Percentiles rank a stretch among this genome's conserved stretches.
phyloP scores from a whole-genome alignment of 371 early-diverging fungal species.

The Catenaria anguillulae region DNA sequence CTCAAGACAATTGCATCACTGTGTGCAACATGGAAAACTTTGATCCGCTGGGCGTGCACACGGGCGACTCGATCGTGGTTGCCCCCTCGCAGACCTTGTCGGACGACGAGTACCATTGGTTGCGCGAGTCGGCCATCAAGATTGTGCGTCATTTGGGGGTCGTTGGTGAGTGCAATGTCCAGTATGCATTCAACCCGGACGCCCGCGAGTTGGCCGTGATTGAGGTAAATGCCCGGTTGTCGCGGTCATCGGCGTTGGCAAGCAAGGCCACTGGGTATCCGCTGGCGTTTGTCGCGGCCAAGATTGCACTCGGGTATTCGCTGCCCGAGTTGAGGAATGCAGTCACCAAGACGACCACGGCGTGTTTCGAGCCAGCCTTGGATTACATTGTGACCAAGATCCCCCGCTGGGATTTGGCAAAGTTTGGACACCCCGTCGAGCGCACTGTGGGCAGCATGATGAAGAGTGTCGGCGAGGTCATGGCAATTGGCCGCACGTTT shows the following conservation, averaged over 20 bases:
- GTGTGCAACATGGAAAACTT: conserved; percentile 98
- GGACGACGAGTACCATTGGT: conserved; percentile 92
- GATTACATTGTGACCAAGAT: conserved; percentile 92
- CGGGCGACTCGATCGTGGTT: conserved; percentile 93
- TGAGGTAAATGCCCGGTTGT: conserved; percentile 92
- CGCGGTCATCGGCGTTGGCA: conserved; percentile 72
- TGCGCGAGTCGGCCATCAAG: conserved; percentile 74
- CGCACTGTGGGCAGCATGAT: conserved; percentile 73
- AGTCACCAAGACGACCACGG: conserved; percentile 84
- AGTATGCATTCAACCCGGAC: conserved; percentile 89
- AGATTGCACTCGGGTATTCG: conserved; percentile 80
- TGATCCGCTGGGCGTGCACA: conserved; percentile 93
- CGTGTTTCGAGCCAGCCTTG: conserved; percentile 88
- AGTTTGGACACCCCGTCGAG: conserved; percentile 81
- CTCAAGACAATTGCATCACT: conserved; percentile 83
- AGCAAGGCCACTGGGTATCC: conserved; percentile 96
- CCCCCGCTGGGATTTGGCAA: conserved; percentile 91
- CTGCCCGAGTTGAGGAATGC: conserved; percentile 73
- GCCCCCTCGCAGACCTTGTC: conserved; percentile 87
- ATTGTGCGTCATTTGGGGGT: conserved; percentile 65
- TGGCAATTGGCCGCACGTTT: conserved; percentile 88
- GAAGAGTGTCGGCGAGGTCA: conserved; percentile 94
- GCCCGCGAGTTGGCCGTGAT: conserved; percentile 86
- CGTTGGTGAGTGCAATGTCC: conserved; percentile 94
- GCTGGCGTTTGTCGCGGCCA: conserved; percentile 93